Percentiles rank a stretch among this genome's conserved stretches.
Conservation (phyloP, 169 alveolate species). For the Theileria parva region DNA sequence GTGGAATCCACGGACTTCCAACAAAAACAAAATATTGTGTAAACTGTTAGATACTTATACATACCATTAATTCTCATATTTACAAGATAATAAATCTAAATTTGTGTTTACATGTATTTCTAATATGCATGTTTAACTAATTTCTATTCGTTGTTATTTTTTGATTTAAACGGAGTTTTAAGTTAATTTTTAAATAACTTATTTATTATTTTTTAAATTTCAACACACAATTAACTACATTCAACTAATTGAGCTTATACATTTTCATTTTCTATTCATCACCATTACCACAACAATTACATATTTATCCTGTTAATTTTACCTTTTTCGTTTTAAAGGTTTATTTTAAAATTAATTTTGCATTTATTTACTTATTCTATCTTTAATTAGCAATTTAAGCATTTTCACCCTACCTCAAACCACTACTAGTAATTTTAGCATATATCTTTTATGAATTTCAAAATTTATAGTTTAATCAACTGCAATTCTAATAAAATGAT, state of each 20-base stretch:
- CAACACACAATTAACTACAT: too few relatives aligned
- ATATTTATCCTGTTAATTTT: too few relatives aligned
- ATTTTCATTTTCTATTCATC: too few relatives aligned
- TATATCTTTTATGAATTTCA: background rate
- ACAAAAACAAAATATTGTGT: background rate
- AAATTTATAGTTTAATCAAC: background rate
- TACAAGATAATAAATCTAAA: background rate
- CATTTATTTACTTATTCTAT: background rate
- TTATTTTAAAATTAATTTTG: too few relatives aligned
- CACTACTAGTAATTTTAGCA: too few relatives aligned
- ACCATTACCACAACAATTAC: too few relatives aligned
- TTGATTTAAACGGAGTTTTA: background rate
- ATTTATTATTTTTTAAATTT: too few relatives aligned
- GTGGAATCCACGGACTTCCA: background rate
- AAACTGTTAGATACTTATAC: background rate
- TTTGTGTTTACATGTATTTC: background rate
- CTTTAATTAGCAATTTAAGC: background rate
- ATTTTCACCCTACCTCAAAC: background rate
- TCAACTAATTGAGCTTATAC: too few relatives aligned
- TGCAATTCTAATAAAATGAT: background rate
- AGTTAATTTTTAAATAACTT: too few relatives aligned
- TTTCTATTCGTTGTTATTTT: background rate
- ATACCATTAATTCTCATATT: background rate
- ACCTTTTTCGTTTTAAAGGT: too few relatives aligned
- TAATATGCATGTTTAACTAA: background rate